Evolutionary conservation across 768 basidiomycete species (phyloP).

Genomic region (Candolleomyces eurysporus): DNA sequence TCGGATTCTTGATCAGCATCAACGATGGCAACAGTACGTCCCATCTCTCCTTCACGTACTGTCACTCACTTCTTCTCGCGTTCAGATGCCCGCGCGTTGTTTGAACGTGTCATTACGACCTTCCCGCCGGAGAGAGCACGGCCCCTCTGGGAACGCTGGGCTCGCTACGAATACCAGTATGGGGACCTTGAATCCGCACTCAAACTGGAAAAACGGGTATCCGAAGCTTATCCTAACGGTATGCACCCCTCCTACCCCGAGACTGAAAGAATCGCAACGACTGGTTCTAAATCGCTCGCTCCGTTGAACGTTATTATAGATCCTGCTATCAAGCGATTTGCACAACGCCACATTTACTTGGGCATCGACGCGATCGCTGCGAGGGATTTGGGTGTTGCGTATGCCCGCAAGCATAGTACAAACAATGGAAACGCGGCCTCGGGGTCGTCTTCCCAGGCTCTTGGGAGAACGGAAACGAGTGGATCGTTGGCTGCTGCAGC

Average conservation of each 20-base stretch:
- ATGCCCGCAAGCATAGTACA: slow-evolving; percentile 35
- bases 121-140: slow-evolving; percentile 79
- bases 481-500: slow-evolving; percentile 22
- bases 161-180: slow-evolving; percentile 91
- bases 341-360: slow-evolving; percentile 79
- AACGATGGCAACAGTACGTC: slow-evolving; percentile 92
- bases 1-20: slow-evolving; percentile 89
- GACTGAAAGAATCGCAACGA: slow-evolving; percentile 1
- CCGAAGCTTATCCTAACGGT: slow-evolving; percentile 88
- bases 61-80: slow-evolving; percentile 7
- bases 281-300: not conserved
- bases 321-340: slow-evolving; percentile 87
- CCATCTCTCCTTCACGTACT: slow-evolving; percentile 1
- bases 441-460: slow-evolving; percentile 7
- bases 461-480: slow-evolving; percentile 34
- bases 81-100: slow-evolving; percentile 91
- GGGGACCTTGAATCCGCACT: slow-evolving; percentile 87
- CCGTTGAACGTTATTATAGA: slow-evolving; percentile 42
- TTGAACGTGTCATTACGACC: slow-evolving; percentile 81
- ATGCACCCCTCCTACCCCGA: slow-evolving; percentile 19
- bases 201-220: slow-evolving; percentile 86
- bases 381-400: slow-evolving; percentile 82
- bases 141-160: slow-evolving; percentile 95
- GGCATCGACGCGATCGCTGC: slow-evolving; percentile 86
- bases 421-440: not conserved